Conservation (phyloP, 1,139 yeast genomes). For the Zygosaccharomyces sapae region DNA sequence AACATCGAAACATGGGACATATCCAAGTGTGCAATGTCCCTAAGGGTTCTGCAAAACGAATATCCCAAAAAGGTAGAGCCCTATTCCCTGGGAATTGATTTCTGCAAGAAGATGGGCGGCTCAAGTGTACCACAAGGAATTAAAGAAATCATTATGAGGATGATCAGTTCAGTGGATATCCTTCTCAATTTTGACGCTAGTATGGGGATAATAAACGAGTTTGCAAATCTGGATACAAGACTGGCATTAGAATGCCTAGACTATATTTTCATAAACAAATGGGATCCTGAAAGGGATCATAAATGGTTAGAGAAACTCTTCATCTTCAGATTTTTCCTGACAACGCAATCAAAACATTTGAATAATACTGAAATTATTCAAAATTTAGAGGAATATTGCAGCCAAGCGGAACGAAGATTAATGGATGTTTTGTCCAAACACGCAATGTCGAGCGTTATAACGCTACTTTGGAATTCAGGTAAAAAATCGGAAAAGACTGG, state of each 20-base stretch:
- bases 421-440: conserved; percentile 13
- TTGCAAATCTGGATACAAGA: conserved; percentile 17
- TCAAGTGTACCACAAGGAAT: conserved; percentile 10
- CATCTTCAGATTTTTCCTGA: conserved; percentile 21
- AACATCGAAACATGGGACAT: conserved; percentile 1
- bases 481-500: conserved; percentile 25
- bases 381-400: conserved; percentile 17
- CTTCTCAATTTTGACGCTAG: conserved; percentile 18
- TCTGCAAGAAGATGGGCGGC: conserved; percentile 8
- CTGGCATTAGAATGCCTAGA: conserved; percentile 22
- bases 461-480: conserved; percentile 29
- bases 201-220: conserved; percentile 22
- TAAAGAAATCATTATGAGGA: conserved; percentile 24
- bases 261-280: conserved; percentile 23
- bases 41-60: conserved; percentile 18
- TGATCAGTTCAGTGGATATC: conserved; percentile 23
- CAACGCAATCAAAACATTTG: conserved; percentile 24
- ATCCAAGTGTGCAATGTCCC: conserved; percentile 10
- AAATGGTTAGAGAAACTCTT: conserved; percentile 19
- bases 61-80: conserved; percentile 27
- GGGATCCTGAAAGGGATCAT: conserved; percentile 18
- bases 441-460: conserved; percentile 22
- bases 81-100: conserved; percentile 18
- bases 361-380: conserved; percentile 17
- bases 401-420: conserved; percentile 16